Evolutionary conservation across 805 yeast genomes (phyloP), one percentile per base, ranked within the genome.

Genomic region (Lachancea thermotolerans): DNA sequence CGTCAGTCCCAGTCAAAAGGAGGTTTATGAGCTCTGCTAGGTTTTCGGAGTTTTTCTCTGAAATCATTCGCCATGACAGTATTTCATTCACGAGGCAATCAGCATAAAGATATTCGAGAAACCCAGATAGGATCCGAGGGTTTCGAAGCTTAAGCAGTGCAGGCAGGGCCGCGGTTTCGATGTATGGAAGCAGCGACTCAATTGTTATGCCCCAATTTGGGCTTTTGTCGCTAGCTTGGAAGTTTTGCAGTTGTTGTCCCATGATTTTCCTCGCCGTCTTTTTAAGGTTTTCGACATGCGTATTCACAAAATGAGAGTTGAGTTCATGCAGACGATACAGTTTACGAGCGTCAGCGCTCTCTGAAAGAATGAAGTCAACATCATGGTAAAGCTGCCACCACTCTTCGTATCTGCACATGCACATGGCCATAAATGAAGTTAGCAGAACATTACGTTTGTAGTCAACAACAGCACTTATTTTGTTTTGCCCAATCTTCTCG

Each of bases 31-130:
- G 41, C 40, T 57, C 55, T 10, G 63, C 53, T 29, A 64, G 33
- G 41, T 62, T 59, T 35, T 57, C 63, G 4, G 68, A 61, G 40
- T 56, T 59, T 21, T 46, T 57, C 41, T 62, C 68, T 4, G 67
- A 62, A 4, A 64, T 62, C 14, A 62, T 53, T n/a, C 52, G 50
- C 66, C 67, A 64, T 9, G 51, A 37, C 8, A 60, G 42, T 3
- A 64, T 54, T 10, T 47, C 39, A 11, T 50, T 44, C 2, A 52
- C 45, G 10, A 61, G 47, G 32, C 57, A 54, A 4, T 53, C 54
- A 9, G 45, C 44, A 41, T 58, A 60, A 9, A 59, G 34, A 41
- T 54, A 60, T 4, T 48, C 35, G 17, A 59, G 29, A 25, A 57
- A 51, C 4, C 44, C 31, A n/a, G 51, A 14, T n/a, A 57, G 21